Base-by-base conservation (phyloP, 352 stramenopile species). In the Pythium angustatum region DNA sequence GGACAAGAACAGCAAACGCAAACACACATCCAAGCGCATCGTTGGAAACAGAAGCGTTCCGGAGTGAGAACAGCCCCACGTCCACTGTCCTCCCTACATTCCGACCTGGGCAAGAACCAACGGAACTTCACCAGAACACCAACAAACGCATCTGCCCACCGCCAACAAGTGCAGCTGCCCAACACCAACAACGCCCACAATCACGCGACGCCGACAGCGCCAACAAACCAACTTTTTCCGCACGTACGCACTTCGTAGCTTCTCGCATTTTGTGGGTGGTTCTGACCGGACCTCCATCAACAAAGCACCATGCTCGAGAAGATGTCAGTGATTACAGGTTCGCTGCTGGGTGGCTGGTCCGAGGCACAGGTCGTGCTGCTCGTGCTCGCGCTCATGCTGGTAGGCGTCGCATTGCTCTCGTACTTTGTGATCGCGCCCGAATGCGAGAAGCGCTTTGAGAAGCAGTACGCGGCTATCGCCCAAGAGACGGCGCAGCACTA, bases 371-470 rank as follows among this genome's bases (percentile, higher is more conserved):
- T 90, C 48, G 78, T 83, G 50, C 47, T 84, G 49, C 62, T 90
- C 6, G 76, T 85, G 41, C 66, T 90, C 43, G 75, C 60, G 17
- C 56, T 78, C 50, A 61, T 92, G 6, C 69, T 92, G 36, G 65
- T 90, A 28, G 72, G 62, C 24, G 74, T 88, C 19, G 83, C 77
- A 31, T 61, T 92, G 27, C 71, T 92, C n/a, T 92, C 81, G 34
- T 92, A 92, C 66, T 92, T 90, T 45, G 83, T 92, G 21, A 80
- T 91, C 21, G 83, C 83, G 12, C 81, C 83, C 4, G 83, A 92
- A 66, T 90, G 82, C 69, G 79, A 90, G 58, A 90, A 89, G 68
- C 81, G 72, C 14, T 70, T 90, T 27, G 69, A 88, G 43, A 81
- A 87, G 62, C 71, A 87, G 72, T 86, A 78, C 58, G 72, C 75